Base-by-base conservation (phyloP, 163 green algal species). In the Coccomyxa subellipsoidea region DNA sequence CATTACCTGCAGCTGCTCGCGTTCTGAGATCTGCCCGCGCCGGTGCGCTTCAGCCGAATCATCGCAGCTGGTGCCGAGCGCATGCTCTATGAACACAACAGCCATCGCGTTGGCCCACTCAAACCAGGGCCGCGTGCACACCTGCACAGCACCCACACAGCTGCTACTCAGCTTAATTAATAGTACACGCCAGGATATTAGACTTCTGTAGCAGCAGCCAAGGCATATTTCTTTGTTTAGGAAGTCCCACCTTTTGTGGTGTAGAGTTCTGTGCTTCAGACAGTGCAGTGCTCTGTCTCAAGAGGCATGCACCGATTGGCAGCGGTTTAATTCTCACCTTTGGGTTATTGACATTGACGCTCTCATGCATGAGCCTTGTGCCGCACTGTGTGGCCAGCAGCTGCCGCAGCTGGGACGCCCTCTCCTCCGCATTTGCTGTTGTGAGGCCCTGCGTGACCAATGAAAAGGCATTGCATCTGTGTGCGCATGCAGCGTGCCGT, bases 281-380 rank as follows among this genome's bases (percentile, higher is more conserved):
- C n/a, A n/a, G n/a, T n/a, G n/a, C n/a, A n/a, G n/a, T n/a, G n/a
- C n/a, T n/a, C n/a, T n/a, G n/a, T n/a, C n/a, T n/a, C n/a, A n/a
- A n/a, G n/a, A n/a, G n/a, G n/a, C n/a, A n/a, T n/a, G n/a, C n/a
- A n/a, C n/a, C n/a, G n/a, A n/a, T n/a, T n/a, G n/a, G n/a, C n/a
- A n/a, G n/a, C n/a, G n/a, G n/a, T n/a, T n/a, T n/a, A 23, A 54
- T 54, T 23, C 47, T 27, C 47, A 59, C 47, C 47, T 59, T 18
- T 0, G 78, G 79, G 21, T 84, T 54, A 59, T 84, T 40, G 12
- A 88, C 85, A 69, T 84, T 76, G 23, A 93, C 90, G 79, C 77
- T 88, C 66, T 93, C 90, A 38, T 93, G 90, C 90, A 93, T 93
- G 10, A 93, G 84, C 2, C 89, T 87, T 34, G 92, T 92, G 76